A percentile compares a stretch with the other conserved stretches of the same genome.
Conservation (phyloP, 208 protist species). For the Balamuthia mandrillaris region DNA sequence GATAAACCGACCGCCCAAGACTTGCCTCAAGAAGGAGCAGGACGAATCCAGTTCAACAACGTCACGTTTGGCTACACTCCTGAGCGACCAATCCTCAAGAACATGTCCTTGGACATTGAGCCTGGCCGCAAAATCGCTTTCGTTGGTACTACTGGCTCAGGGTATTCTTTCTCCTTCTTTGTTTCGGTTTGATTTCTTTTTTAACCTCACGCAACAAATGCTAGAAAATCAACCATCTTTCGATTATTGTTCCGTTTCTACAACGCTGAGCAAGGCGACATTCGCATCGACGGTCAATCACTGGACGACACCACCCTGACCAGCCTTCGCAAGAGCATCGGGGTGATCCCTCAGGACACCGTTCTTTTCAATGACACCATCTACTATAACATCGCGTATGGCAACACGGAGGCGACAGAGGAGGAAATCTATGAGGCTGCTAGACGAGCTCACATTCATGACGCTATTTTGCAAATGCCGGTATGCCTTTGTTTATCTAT, state of each 20-base stretch:
- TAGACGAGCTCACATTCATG: constrained; percentile 46
- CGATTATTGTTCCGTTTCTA: constrained; percentile 75
- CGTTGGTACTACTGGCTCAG: constrained; percentile 67
- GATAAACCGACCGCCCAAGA: background rate
- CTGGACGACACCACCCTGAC: constrained; percentile 50
- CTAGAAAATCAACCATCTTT: constrained; percentile 70
- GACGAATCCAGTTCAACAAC: constrained; percentile 63
- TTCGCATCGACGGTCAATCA: constrained; percentile 67
- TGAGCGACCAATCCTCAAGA: constrained; percentile 40
- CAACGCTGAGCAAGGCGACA: constrained; percentile 52
- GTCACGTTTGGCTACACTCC: constrained; percentile 65
- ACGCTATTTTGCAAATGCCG: constrained; percentile 51
- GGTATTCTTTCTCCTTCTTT: background rate
- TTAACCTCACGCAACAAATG: background rate
- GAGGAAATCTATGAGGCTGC: constrained; percentile 46
- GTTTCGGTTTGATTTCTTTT: background rate
- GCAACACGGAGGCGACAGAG: background rate
- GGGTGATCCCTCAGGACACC: constrained; percentile 69
- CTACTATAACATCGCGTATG: constrained; percentile 69
- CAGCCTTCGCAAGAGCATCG: constrained; percentile 56
- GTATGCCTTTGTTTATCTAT: background rate
- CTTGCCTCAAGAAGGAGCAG: constrained; percentile 29
- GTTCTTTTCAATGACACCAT: constrained; percentile 72
- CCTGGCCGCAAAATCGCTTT: constrained; percentile 69
- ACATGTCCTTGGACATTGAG: constrained; percentile 59